Evolutionary conservation across 208 protist genomes (phyloP), one percentile per base, ranked within the genome.

Genomic region (Trypanosomatidae sp.): DNA sequence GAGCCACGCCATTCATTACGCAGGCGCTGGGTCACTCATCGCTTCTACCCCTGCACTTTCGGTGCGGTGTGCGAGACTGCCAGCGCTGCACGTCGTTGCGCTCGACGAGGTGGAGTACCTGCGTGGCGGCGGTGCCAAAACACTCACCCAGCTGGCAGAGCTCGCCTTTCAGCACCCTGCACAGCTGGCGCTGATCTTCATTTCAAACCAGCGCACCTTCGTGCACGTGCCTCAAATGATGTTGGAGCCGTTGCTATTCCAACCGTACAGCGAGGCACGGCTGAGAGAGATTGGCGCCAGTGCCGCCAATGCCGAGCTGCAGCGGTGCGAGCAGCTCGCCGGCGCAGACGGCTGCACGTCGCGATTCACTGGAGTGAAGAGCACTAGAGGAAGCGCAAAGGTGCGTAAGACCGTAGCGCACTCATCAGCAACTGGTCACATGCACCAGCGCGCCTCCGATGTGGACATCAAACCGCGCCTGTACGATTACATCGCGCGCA

Each of bases 31-130:
- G 33, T 46, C 60, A 22, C 10, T 19, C 69, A n/a, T 28, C 28
- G 47, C 12, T 30, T 44, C 44, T 7, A 28, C 39, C 13, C 28
- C 47, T 13, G 12, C 59, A 30, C 12, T 4, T 17, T 55, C 71
- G 43, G 44, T 6, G 44, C 39, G 22, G 22, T n/a, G 13, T 41
- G 44, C 73, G 8, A n/a, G 25, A 44, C 52, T 43, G n/a, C 49
- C 70, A 0, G 55, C 83, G 58, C 71, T 93, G 58, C 89, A 95
- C 66, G 78, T 95, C 12, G 65, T 95, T 2, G 91, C 82, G 13
- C 75, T 95, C 19, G 91, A 95, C 62, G 91, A 95, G 74, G 91
- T 93, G 53, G 88, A 95, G 77, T 93, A 93, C 68, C 80, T 84
- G 36, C 82, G 85, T 9, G 49, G 77, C 28, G 78, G 71, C 1